Base-by-base conservation (phyloP, 345 rosid genomes). In the Linum usitatissimum region DNA sequence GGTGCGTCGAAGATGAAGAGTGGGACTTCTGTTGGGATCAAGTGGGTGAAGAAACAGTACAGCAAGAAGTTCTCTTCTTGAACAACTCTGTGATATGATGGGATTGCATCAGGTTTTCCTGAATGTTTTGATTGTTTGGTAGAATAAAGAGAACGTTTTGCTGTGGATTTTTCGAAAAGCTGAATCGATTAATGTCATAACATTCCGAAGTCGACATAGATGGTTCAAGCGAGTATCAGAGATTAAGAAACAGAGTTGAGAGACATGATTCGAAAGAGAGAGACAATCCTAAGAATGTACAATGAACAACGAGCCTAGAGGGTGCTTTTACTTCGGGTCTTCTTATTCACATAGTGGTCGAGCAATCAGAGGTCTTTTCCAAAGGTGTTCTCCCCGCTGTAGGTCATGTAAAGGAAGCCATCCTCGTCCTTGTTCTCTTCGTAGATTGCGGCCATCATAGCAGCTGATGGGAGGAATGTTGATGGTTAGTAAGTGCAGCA, bases 351-450 rank as follows among this genome's bases (percentile, higher is more conserved):
- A 45, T 45, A 3, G 17, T 10, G 15, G 10, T 45, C 51, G 15
- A 45, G 51, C 51, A 34, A 45, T 84, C 74, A 72, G 49, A 64
- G 31, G 55, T 57, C 56, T 23, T 23, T 23, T 58, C 99, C 99
- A 55, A 93, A 92, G 38, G 98, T 92, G 83, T 87, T 92, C 81
- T 92, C 98, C 6, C 98, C 94, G 2, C 98, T 92, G 91, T 89
- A 92, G 39, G 88, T 89, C 98, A 89, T 92, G 81, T 92, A 92
- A 56, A 92, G 90, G 77, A 92, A 92, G 23, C 98, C 96, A 70
- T 92, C 98, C 76, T 86, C 97, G 61, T 92, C 98, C 77, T 85
- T 89, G 81, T 89, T 86, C 74, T 92, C 98, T 67, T 92, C 97
- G 17, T 86, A 91, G 42, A 91, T 86, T 19, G 97, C 85, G 59